phyloP scores from a whole-genome alignment of 441 rosid genomes.

The Euphorbia neoarborescens region DNA sequence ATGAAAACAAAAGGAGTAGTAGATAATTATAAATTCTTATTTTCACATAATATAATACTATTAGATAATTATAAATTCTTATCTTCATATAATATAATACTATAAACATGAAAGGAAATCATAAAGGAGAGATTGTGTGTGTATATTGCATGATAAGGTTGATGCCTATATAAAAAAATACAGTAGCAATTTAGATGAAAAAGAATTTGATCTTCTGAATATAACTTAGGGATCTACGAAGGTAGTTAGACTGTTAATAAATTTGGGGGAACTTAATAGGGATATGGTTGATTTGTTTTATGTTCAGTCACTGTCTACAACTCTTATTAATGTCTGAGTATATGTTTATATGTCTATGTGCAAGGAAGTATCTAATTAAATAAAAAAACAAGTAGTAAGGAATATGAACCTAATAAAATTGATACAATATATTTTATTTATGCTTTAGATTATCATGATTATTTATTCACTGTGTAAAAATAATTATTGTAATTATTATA shows the following conservation, averaged over 20 bases:
- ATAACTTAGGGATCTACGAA: conserved; percentile 49
- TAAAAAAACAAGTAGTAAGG: too few relatives aligned
- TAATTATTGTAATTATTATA: too few relatives aligned
- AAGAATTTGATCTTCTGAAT: conserved; percentile 15
- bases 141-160: not conserved
- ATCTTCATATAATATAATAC: not conserved
- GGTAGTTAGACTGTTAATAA: conserved; percentile 27
- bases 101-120: not conserved
- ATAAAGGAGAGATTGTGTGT: not conserved
- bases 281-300: conserved; percentile 39
- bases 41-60: too few relatives aligned
- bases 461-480: too few relatives aligned
- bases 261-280: conserved; percentile 15
- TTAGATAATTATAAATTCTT: not conserved
- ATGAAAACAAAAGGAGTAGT: conserved; percentile 16
- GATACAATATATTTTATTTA: too few relatives aligned
- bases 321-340: conserved; percentile 24
- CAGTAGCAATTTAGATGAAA: not conserved
- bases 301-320: conserved; percentile 33
- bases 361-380: conserved; percentile 15
- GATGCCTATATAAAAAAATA: not conserved
- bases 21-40: not conserved
- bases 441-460: too few relatives aligned
- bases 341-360: conserved; percentile 19
- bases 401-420: too few relatives aligned